These are phyloP conservation scores for Debaryomyces sp. DNA, from an alignment of 1,139 yeast genomes.

Conservation along the genomic window DNA sequence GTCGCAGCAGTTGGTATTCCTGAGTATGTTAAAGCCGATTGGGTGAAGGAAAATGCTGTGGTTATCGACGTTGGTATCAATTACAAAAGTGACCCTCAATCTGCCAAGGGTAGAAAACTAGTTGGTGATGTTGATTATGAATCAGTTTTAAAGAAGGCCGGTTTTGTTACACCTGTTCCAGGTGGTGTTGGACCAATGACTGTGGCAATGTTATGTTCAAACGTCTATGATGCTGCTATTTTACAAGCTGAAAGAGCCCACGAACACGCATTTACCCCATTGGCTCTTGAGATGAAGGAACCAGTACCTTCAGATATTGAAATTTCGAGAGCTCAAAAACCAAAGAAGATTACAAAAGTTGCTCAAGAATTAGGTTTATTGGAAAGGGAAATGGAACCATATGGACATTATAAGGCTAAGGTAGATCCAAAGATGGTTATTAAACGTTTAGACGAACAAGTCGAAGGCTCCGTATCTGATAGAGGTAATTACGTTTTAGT, in stretches of 20 bases:
- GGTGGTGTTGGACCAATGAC: conserved; percentile 95
- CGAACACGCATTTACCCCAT: conserved; percentile 47
- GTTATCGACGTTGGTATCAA: conserved; percentile 83
- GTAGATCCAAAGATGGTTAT: conserved; percentile 58
- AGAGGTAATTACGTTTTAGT: conserved; percentile 70
- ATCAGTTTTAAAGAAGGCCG: conserved; percentile 56
- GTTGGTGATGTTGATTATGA: conserved; percentile 80
- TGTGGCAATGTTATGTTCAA: conserved; percentile 77
- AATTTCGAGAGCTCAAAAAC: conserved; percentile 72
- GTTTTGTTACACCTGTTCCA: conserved; percentile 78
- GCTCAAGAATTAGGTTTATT: conserved; percentile 68
- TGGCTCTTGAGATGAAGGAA: conserved; percentile 48
- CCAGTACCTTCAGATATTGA: conserved; percentile 82
- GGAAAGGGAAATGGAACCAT: conserved; percentile 67
- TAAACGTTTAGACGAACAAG: conserved; percentile 58
- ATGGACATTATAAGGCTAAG: conserved; percentile 76
- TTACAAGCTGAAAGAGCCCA: conserved; percentile 52
- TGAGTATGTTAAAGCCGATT: conserved; percentile 68
- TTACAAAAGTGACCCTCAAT: conserved; percentile 63
- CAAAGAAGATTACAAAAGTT: conserved; percentile 63
- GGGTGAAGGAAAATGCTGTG: conserved; percentile 69
- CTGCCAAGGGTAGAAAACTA: conserved; percentile 64
- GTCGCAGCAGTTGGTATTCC: conserved; percentile 80
- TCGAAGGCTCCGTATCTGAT: conserved; percentile 46
- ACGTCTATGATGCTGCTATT: conserved; percentile 68